phyloP scores from a whole-genome alignment of 2,329 filamentous ascomycete genomes.

The Phyllosticta capitalensis region DNA sequence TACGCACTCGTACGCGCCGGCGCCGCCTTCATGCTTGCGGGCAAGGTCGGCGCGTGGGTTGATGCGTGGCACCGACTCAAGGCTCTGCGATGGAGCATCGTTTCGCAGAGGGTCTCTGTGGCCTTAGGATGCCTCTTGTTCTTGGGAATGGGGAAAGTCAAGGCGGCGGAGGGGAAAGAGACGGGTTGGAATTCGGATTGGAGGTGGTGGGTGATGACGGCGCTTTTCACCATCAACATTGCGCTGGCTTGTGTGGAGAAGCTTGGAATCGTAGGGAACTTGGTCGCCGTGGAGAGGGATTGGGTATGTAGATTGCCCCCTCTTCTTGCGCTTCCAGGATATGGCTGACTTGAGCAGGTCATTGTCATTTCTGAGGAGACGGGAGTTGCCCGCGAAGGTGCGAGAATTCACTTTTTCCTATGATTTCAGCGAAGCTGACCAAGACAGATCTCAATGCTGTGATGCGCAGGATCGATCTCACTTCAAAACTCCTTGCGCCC shows the following conservation, averaged over 20 bases:
- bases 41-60: conserved; percentile 49
- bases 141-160: neutral
- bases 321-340: neutral
- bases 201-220: neutral
- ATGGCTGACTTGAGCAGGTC: conserved; percentile 22
- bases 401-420: conserved; percentile 8
- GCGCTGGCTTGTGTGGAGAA: conserved; percentile 61
- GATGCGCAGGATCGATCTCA: conserved; percentile 52
- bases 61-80: conserved; percentile 40
- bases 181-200: neutral
- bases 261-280: conserved; percentile 53
- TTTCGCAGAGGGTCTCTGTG: neutral
- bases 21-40: conserved; percentile 50
- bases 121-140: neutral
- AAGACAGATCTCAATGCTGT: conserved; percentile 39
- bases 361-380: conserved; percentile 39
- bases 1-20: conserved; percentile 55
- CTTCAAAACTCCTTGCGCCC: conserved; percentile 49
- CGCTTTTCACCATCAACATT: conserved; percentile 23
- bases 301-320: conserved; percentile 38
- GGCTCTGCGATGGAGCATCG: conserved; percentile 22
- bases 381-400: conserved; percentile 18
- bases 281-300: conserved; percentile 60
- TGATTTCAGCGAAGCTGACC: neutral
- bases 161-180: neutral